A percentile compares a stretch with the other conserved stretches of the same genome.
Conservation (phyloP, 2,329 filamentous ascomycete species). For the Mollisiaceae sp. region DNA sequence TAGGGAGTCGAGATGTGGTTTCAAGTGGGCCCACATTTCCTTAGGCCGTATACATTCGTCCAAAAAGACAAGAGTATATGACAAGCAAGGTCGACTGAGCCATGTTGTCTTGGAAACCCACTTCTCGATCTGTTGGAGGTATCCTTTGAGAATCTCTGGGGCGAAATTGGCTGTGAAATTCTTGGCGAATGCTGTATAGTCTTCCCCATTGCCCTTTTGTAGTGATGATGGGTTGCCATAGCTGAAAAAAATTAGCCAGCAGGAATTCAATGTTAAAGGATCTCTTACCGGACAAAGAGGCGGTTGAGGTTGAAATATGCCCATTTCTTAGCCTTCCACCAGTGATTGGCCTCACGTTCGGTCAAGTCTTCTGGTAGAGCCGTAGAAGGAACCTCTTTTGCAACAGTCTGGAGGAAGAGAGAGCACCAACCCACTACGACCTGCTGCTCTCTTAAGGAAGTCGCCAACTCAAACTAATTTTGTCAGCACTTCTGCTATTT, state of each 20-base stretch:
- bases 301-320: conserved; percentile 97
- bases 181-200: conserved; percentile 83
- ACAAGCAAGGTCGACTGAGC: conserved; percentile 92
- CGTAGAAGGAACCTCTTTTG: conserved; percentile 79
- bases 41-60: conserved; percentile 98
- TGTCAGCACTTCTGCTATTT: conserved; percentile 41
- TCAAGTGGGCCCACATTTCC: conserved; percentile 93
- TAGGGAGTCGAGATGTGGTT: conserved; percentile 90
- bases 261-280: background rate
- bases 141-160: conserved; percentile 94
- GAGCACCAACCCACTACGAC: conserved; percentile 95
- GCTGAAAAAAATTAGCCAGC: conserved; percentile 51
- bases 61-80: conserved; percentile 91
- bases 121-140: conserved; percentile 92
- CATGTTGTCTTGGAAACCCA: conserved; percentile 95
- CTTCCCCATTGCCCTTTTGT: conserved; percentile 74
- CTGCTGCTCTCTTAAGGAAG: conserved; percentile 76
- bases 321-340: conserved; percentile 99
- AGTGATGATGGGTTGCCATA: conserved; percentile 87
- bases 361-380: conserved; percentile 80
- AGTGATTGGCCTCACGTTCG: conserved; percentile 92
- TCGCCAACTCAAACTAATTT: conserved; percentile 80
- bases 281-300: conserved; percentile 81
- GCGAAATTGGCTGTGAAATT: conserved; percentile 90
- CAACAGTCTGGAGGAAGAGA: conserved; percentile 87